Conservation (phyloP, 768 basidiomycete species). For the Grammothele lineata region DNA sequence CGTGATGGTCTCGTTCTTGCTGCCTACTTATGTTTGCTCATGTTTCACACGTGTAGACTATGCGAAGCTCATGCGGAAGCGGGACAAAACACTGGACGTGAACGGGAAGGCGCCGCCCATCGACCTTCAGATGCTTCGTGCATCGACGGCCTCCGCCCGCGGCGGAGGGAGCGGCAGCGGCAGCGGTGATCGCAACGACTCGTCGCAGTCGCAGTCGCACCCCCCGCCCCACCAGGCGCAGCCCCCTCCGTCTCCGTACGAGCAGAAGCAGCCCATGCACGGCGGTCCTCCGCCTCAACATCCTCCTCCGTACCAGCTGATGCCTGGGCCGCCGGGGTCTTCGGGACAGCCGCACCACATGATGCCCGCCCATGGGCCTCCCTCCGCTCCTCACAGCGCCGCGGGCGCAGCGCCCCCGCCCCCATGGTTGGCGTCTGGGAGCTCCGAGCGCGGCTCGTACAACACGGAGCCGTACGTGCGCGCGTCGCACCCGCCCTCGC, state of each 20-base stretch:
- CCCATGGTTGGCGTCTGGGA: constrained; percentile 17
- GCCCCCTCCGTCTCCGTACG: constrained; percentile 13
- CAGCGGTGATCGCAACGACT: constrained; percentile 9
- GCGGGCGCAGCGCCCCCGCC: constrained; percentile 20
- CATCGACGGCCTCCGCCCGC: constrained; percentile 37
- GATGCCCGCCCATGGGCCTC: constrained; percentile 17
- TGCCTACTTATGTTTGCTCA: background rate
- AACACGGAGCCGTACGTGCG: constrained; percentile 39
- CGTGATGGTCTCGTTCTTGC: constrained; percentile 29
- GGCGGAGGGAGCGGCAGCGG: constrained; percentile 8
- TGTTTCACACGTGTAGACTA: constrained; percentile 48
- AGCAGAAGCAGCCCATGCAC: constrained; percentile 15
- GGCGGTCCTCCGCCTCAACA: constrained; percentile 9
- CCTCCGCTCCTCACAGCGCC: constrained; percentile 12
- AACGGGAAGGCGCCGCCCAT: constrained; percentile 54
- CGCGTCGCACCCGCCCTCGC: constrained; percentile 37
- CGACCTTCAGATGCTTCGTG: constrained; percentile 73
- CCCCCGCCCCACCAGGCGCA: constrained; percentile 5
- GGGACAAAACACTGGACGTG: constrained; percentile 54
- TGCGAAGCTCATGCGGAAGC: constrained; percentile 77
- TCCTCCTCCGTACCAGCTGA: constrained; percentile 19
- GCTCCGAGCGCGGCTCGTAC: constrained; percentile 10
- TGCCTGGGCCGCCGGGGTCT: constrained; percentile 11
- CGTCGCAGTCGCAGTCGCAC: constrained; percentile 8
- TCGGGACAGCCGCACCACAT: constrained; percentile 16